Conservation (phyloP, 1,284 basidiomycete species). For the Cutaneotrichosporon mucoides region DNA sequence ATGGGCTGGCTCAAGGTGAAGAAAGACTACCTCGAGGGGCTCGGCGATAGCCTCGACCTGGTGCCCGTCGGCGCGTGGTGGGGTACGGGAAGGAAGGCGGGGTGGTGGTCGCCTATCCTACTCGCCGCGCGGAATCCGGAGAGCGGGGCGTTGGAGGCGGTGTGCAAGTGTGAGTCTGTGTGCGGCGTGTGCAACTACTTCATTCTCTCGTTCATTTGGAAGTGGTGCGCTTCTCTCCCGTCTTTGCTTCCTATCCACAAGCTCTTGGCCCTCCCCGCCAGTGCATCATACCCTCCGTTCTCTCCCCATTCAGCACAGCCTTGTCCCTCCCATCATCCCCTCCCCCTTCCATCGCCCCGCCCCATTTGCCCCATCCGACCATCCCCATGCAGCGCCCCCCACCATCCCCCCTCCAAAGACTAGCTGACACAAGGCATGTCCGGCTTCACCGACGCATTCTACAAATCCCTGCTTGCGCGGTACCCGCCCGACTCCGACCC, state of each 20-base stretch:
- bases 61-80: slow-evolving; percentile 85
- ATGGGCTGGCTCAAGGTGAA: slow-evolving; percentile 79
- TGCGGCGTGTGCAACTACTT: no score
- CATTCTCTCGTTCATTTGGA: no score
- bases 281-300: no score
- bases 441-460: slow-evolving; percentile 86
- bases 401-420: no score
- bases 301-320: no score
- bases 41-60: slow-evolving; percentile 55
- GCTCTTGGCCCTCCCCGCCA: no score
- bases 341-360: no score
- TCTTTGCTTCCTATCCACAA: no score
- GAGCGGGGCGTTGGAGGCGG: slow-evolving; percentile 65
- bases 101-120: slow-evolving; percentile 90
- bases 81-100: slow-evolving; percentile 84
- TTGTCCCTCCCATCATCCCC: no score
- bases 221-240: no score
- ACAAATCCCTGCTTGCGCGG: slow-evolving; percentile 65
- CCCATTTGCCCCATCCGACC: no score
- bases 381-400: no score
- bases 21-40: slow-evolving; percentile 55
- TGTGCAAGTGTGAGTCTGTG: slow-evolving; percentile 66
- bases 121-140: slow-evolving; percentile 74
- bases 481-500: slow-evolving; percentile 59
- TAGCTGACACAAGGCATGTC: slow-evolving; percentile 23